Percentiles rank a stretch among this genome's conserved stretches.
phyloP scores from a whole-genome alignment of 441 rosid species.

The Jatropha podagrica region DNA sequence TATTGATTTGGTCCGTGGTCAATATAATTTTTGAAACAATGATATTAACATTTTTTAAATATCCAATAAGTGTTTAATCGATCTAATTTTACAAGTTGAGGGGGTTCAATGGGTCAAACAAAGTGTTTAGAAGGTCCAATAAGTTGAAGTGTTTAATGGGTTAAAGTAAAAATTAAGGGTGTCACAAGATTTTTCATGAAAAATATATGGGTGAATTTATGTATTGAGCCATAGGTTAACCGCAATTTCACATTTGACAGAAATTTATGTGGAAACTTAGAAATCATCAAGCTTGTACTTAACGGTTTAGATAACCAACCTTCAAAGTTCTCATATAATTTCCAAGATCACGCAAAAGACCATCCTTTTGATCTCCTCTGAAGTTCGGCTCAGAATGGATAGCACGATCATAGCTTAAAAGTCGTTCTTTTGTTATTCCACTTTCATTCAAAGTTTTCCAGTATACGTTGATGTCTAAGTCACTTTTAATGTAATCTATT shows the following conservation, averaged over 20 bases:
- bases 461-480: constrained; percentile 78
- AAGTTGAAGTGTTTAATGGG: no score
- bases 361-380: constrained; percentile 76
- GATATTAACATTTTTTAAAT: no score
- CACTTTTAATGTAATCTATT: constrained; percentile 74
- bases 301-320: constrained; percentile 45
- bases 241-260: not conserved
- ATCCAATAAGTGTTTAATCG: no score
- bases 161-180: no score
- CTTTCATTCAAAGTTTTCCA: constrained; percentile 97
- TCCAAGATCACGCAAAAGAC: constrained; percentile 91
- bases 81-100: no score
- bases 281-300: constrained; percentile 14
- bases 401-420: constrained; percentile 95
- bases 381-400: constrained; percentile 90
- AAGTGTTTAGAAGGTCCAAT: no score
- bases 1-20: no score
- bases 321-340: constrained; percentile 95
- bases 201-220: no score
- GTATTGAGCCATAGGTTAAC: not conserved
- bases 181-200: no score
- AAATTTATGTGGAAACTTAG: not conserved
- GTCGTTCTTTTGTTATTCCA: constrained; percentile 91
- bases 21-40: no score
- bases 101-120: no score